These are phyloP conservation scores for Camellia granthamiana DNA, from an alignment of 148 eudicot species.

Conservation along the genomic window DNA sequence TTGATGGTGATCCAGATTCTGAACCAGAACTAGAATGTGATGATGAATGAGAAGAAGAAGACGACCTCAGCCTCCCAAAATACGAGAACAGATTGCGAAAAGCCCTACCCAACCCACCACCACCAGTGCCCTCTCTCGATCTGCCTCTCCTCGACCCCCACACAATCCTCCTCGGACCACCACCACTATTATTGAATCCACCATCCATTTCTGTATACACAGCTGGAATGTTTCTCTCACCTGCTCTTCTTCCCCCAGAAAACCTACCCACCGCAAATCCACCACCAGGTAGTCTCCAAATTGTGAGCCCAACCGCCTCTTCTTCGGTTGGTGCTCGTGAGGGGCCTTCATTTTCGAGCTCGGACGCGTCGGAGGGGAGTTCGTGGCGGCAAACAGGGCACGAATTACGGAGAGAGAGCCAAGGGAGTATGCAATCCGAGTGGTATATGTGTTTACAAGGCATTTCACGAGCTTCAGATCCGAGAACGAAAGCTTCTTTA, in stretches of 20 bases:
- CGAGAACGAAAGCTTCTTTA: conserved; percentile 37
- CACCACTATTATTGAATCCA: conserved; percentile 28
- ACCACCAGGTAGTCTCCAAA: conserved; percentile 53
- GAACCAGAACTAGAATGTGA: conserved; percentile 4
- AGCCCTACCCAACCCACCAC: conserved; percentile 28
- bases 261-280: conserved; percentile 53
- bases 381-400: conserved; percentile 54
- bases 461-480: conserved; percentile 51
- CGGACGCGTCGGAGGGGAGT: conserved; percentile 26
- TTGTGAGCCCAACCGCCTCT: conserved; percentile 37
- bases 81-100: conserved; percentile 34
- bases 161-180: conserved; percentile 32
- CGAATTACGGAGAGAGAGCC: conserved; percentile 40
- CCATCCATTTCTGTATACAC: conserved; percentile 49
- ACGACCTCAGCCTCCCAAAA: conserved; percentile 29
- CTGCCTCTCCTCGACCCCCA: conserved; percentile 41
- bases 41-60: neutral
- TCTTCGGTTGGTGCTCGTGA: neutral
- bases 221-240: conserved; percentile 33
- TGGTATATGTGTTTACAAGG: conserved; percentile 58
- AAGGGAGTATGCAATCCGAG: conserved; percentile 49
- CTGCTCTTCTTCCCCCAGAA: conserved; percentile 25
- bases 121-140: conserved; percentile 19
- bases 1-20: neutral
- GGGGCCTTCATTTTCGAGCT: neutral